Conservation (phyloP, 225 moss, liverwort and hornwort species). For the Physcomitrium patens region DNA sequence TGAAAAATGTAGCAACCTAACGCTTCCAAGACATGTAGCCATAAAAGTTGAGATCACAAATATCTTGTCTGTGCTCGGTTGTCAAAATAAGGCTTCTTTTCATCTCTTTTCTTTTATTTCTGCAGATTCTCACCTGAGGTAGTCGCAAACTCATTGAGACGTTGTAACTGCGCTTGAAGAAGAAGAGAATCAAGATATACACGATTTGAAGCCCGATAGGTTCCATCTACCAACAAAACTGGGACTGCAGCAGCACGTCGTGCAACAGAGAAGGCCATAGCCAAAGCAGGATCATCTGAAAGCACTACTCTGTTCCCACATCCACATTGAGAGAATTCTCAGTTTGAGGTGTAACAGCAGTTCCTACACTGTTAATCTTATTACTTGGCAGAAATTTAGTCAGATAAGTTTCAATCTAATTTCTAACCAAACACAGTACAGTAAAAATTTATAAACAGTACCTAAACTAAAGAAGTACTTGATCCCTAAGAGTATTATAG, state of each 20-base stretch:
- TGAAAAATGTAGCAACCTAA: conserved; percentile 2
- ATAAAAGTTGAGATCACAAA: neutral
- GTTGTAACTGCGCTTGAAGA: conserved; percentile 90
- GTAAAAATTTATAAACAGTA: neutral
- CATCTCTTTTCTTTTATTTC: no score
- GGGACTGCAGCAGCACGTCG: conserved; percentile 91
- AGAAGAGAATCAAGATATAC: conserved; percentile 91
- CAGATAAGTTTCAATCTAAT: no score
- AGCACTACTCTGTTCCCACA: conserved; percentile 61
- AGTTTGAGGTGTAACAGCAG: no score
- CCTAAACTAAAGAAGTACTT: conserved; percentile 1
- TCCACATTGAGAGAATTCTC: conserved; percentile 6
- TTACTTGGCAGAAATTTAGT: neutral
- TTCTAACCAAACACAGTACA: neutral
- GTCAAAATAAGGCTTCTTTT: neutral
- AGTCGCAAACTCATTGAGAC: conserved; percentile 51
- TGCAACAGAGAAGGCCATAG: conserved; percentile 92
- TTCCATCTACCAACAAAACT: conserved; percentile 82
- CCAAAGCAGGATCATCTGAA: conserved; percentile 90
- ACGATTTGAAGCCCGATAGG: conserved; percentile 81
- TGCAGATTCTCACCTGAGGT: conserved; percentile 41
- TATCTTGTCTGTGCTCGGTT: conserved; percentile 9
- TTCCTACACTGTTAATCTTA: neutral
- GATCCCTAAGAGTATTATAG: conserved; percentile 2
- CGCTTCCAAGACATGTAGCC: neutral